Evolutionary conservation across 1,284 basidiomycete genomes (phyloP), one percentile per base, ranked within the genome.

Genomic region (Vanrija sp.): DNA sequence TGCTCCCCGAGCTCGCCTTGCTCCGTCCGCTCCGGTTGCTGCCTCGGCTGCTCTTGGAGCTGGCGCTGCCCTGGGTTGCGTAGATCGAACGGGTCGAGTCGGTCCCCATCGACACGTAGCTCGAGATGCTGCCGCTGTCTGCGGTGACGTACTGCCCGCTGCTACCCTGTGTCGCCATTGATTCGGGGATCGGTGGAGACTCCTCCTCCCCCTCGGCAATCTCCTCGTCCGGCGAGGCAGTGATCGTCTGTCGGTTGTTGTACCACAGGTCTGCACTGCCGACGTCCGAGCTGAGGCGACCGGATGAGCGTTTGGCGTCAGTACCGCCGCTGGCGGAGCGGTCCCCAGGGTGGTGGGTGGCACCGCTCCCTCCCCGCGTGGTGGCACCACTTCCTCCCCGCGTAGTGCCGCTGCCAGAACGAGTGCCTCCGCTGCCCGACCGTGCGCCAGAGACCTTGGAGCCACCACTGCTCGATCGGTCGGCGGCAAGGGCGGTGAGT

Each of bases 181-280:
- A 24, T 10, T 4, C 42, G 15, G 42, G 8, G n/a, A 27, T 16
- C 10, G 20, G 20, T 22, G 19, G 22, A 7, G 41, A 25, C 23
- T 44, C 16, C 14, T 19, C 23, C 16, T 23, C 22, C 23, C 4
- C 8, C 22, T 27, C 20, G 23, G n/a, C 42, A 18, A 8, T 25
- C 9, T 24, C 25, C 22, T 44, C 24, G 31, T 31, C 42, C 9
- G 42, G 42, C 16, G 42, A 25, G n/a, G 24, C 23, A 16, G 42
- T 12, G 52, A 42, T 0, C 51, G 47, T 0, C 53, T 53, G 9
- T 45, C 50, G 31, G 15, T 31, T 31, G n/a, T 37, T 39, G 43
- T 45, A 59, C 44, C 56, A 59, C 16, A 59, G 46, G 27, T 59
- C 54, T 6, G 56, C 57, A n/a, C 56, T 54, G 22, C 49, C 48